Percentiles rank a stretch among this genome's conserved stretches.
These are phyloP conservation scores for Barnettozyma hawaiiensis DNA, from an alignment of 1,139 yeast species.

Conservation along the genomic window DNA sequence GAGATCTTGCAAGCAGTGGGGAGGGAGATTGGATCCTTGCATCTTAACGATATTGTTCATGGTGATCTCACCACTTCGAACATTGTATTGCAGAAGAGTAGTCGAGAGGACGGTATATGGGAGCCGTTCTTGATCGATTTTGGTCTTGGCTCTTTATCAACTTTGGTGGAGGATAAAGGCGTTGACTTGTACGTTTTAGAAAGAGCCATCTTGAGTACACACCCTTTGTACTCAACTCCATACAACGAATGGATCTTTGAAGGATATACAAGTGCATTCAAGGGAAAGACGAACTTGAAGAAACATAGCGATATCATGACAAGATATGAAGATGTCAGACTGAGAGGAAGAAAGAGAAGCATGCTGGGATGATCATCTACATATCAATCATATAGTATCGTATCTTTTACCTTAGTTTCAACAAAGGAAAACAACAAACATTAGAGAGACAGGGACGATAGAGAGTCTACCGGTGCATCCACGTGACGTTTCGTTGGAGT, in stretches of 20 bases:
- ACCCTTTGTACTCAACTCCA: slow-evolving; percentile 60
- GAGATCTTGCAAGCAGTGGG: slow-evolving; percentile 54
- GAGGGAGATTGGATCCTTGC: slow-evolving; percentile 61
- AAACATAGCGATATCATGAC: slow-evolving; percentile 51
- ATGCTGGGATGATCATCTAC: slow-evolving; percentile 61
- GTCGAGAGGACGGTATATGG: slow-evolving; percentile 21
- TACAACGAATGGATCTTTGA: slow-evolving; percentile 69
- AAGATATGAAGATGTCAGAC: slow-evolving; percentile 75
- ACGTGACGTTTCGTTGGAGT: slow-evolving; percentile 17
- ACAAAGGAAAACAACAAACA: too few relatives aligned
- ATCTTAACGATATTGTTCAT: slow-evolving; percentile 74
- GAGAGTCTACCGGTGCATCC: slow-evolving; percentile 1
- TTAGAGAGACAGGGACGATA: neutral
- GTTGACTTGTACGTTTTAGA: slow-evolving; percentile 93
- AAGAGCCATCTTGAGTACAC: slow-evolving; percentile 86
- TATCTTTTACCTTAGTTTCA: too few relatives aligned
- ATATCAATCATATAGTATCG: too few relatives aligned
- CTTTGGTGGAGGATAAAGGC: slow-evolving; percentile 84
- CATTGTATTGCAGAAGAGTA: slow-evolving; percentile 46
- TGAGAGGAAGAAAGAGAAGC: slow-evolving; percentile 92
- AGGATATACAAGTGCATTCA: slow-evolving; percentile 56
- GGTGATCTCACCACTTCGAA: slow-evolving; percentile 96
- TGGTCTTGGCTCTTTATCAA: slow-evolving; percentile 75
- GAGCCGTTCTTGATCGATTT: slow-evolving; percentile 78
- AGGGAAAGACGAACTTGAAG: slow-evolving; percentile 32